Conservation (phyloP, 192 early-diverging fungal species). For the Phycomyces blakesleeanus region DNA sequence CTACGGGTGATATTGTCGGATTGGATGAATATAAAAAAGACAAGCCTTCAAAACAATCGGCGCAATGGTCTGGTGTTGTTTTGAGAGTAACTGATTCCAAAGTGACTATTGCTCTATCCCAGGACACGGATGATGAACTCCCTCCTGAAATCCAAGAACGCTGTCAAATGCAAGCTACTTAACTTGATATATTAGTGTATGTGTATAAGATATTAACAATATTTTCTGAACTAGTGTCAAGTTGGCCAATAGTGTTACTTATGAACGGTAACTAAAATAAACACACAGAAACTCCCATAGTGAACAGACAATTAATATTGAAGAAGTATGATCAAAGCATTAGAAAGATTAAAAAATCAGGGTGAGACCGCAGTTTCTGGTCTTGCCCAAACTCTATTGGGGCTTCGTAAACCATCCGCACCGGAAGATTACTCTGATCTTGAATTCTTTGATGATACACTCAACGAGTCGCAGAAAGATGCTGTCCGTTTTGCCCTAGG, state of each 20-base stretch:
- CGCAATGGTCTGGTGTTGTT: slow-evolving; percentile 50
- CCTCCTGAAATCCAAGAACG: slow-evolving; percentile 60
- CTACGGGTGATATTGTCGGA: slow-evolving; percentile 70
- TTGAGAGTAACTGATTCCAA: slow-evolving; percentile 51
- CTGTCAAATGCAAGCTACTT: slow-evolving; percentile 52
- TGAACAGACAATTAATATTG: not conserved
- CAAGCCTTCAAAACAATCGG: slow-evolving; percentile 31
- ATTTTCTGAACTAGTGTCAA: slow-evolving; percentile 23
- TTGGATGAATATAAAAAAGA: slow-evolving; percentile 53
- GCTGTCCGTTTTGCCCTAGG: slow-evolving; percentile 62
- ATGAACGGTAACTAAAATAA: slow-evolving; percentile 36
- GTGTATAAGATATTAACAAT: no score
- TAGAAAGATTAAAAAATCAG: slow-evolving; percentile 40
- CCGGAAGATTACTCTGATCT: slow-evolving; percentile 22
- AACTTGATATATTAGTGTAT: slow-evolving; percentile 11
- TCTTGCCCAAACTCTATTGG: slow-evolving; percentile 46
- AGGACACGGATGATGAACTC: slow-evolving; percentile 44
- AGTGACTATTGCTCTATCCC: slow-evolving; percentile 57
- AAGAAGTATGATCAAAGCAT: slow-evolving; percentile 35
- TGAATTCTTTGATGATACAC: slow-evolving; percentile 50
- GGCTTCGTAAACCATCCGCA: slow-evolving; percentile 32
- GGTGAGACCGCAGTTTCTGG: slow-evolving; percentile 23
- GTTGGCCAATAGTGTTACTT: slow-evolving; percentile 47
- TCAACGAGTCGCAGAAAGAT: slow-evolving; percentile 70
- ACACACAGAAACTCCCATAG: no score